Evolutionary conservation across 768 basidiomycete species (phyloP).

Genomic region (Suillus hirtellus): DNA sequence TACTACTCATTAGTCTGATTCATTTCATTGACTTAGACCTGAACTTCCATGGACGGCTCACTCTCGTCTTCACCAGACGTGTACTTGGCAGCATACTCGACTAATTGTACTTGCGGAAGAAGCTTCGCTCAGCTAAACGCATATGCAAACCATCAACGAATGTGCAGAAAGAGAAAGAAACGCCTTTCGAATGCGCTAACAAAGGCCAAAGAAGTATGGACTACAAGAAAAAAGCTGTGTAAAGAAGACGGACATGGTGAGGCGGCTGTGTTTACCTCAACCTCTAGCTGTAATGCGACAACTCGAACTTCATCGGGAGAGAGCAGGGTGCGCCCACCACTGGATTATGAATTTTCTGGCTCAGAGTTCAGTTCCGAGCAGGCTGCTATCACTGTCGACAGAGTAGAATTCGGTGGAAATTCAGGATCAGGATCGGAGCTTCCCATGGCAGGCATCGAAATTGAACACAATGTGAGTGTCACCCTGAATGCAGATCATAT

Average conservation of each 20-base stretch:
- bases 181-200: constrained; percentile 6
- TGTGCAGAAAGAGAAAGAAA: constrained; percentile 11
- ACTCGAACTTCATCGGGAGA: too few species aligned
- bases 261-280: neutral
- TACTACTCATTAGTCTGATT: neutral
- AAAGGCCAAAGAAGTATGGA: constrained; percentile 7
- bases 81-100: neutral
- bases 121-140: constrained; percentile 2
- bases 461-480: neutral
- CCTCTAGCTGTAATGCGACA: too few species aligned
- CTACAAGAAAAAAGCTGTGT: neutral
- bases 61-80: neutral
- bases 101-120: constrained; percentile 7
- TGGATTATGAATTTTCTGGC: too few species aligned
- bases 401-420: neutral
- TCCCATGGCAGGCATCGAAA: neutral
- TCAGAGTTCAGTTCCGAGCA: neutral
- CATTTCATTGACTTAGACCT: neutral
- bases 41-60: neutral
- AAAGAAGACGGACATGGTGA: neutral
- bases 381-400: neutral
- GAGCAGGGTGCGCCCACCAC: too few species aligned
- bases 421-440: neutral
- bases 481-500: neutral
- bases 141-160: constrained; percentile 2